Evolutionary conservation across 2,329 filamentous ascomycete genomes (phyloP).

Genomic region (Botryosphaeria dothidea): DNA sequence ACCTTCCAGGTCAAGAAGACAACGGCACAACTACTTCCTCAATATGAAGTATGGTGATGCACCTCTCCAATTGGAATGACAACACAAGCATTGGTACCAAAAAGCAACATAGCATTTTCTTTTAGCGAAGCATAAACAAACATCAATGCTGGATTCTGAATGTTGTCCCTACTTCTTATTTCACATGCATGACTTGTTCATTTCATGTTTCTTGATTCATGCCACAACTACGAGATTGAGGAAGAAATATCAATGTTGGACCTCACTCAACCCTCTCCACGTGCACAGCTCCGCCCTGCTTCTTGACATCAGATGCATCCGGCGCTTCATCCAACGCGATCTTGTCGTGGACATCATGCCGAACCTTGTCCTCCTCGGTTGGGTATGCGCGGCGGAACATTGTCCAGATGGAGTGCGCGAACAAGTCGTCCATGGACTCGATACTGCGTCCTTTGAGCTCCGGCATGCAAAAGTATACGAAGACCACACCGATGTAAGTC

Average conservation of each 20-base stretch:
- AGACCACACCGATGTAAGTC: conserved; percentile 38
- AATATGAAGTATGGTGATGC: too few relatives aligned
- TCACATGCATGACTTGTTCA: too few relatives aligned
- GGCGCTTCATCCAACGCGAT: background rate
- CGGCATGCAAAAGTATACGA: conserved; percentile 35
- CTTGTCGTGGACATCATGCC: conserved; percentile 29
- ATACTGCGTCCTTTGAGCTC: conserved; percentile 34
- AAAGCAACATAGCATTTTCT: too few relatives aligned
- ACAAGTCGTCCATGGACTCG: conserved; percentile 38
- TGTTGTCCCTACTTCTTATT: too few relatives aligned
- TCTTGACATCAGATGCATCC: background rate
- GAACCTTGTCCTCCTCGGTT: conserved; percentile 36
- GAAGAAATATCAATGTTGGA: too few relatives aligned
- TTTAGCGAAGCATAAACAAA: background rate
- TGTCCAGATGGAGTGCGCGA: conserved; percentile 39
- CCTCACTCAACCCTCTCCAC: background rate
- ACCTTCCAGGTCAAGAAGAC: background rate
- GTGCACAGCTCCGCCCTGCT: background rate
- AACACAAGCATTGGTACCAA: too few relatives aligned
- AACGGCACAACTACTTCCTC: too few relatives aligned
- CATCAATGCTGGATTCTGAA: too few relatives aligned
- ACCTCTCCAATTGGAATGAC: too few relatives aligned
- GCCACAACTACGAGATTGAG: too few relatives aligned
- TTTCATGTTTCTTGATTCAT: too few relatives aligned
- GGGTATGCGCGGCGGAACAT: conserved; percentile 46